Conservation (phyloP, 352 stramenopile genomes). For the Thraustochytrium sp. region DNA sequence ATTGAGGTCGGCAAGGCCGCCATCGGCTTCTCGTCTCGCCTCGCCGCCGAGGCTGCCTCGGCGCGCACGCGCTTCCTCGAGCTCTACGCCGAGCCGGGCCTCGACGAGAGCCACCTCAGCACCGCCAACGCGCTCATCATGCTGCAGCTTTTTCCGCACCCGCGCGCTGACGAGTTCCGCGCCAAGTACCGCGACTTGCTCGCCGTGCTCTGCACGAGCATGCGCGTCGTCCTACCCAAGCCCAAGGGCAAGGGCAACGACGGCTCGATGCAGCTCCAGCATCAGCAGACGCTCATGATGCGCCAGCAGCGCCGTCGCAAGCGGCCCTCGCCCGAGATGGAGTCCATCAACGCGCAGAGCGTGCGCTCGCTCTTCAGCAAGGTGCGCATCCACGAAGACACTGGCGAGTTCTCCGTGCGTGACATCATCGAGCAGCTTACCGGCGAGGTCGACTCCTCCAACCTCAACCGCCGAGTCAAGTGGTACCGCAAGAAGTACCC, state of each 20-base stretch:
- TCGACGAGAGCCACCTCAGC: background rate
- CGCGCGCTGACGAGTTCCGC: background rate
- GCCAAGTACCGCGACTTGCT: background rate
- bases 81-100: background rate
- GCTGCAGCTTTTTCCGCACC: slow-evolving; percentile 5
- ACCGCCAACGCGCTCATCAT: background rate
- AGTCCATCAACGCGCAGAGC: background rate
- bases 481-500: background rate
- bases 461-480: slow-evolving; percentile 4
- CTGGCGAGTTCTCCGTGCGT: slow-evolving; percentile 1
- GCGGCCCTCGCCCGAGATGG: background rate
- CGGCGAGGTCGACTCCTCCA: background rate
- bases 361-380: background rate
- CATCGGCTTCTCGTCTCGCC: background rate
- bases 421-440: slow-evolving; percentile 13
- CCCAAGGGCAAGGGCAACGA: background rate
- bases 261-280: background rate
- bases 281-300: background rate
- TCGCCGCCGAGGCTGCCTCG: background rate
- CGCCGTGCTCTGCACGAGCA: background rate
- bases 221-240: background rate
- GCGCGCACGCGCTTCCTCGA: background rate
- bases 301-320: background rate
- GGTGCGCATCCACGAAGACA: background rate
- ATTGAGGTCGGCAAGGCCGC: slow-evolving; percentile 8